Evolutionary conservation across 73 alveolate genomes (phyloP).

Genomic region (Loxodes magnus): DNA sequence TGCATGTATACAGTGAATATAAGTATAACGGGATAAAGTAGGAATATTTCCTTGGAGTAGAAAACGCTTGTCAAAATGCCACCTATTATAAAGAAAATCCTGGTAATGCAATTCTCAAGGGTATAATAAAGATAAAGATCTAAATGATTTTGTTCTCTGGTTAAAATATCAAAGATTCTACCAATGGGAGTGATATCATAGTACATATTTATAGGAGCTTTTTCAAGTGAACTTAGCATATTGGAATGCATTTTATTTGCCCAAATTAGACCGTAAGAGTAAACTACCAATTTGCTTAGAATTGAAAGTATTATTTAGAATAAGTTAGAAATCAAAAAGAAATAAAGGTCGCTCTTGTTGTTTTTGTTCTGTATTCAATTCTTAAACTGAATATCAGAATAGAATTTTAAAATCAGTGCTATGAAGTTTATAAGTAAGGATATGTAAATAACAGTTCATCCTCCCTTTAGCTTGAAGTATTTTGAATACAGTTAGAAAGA

Average conservation of each 20-base stretch:
- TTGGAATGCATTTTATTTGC: slow-evolving; percentile 29
- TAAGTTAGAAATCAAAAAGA: not conserved
- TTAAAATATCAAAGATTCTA: slow-evolving; percentile 71
- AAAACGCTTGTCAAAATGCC: not conserved
- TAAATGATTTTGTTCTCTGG: slow-evolving; percentile 51
- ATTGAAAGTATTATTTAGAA: not conserved
- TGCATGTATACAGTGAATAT: not conserved
- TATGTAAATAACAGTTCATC: no score
- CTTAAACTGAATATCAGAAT: not conserved
- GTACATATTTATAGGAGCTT: slow-evolving; percentile 84
- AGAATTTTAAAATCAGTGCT: not conserved
- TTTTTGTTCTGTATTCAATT: no score
- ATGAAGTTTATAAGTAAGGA: not conserved
- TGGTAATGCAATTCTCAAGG: slow-evolving; percentile 1
- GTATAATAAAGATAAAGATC: slow-evolving; percentile 22
- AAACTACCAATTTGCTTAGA: no score
- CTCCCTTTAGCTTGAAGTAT: no score
- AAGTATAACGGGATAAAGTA: not conserved
- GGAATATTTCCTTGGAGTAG: not conserved
- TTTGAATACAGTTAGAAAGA: no score
- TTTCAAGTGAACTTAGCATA: slow-evolving; percentile 30
- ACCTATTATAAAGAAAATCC: not conserved
- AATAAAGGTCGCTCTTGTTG: not conserved
- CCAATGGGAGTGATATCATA: slow-evolving; percentile 91
- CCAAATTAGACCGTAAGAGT: no score